Percentiles rank a stretch among this genome's conserved stretches.
Conservation (phyloP, 129 eudicot species). For the Artemisia tridentata region DNA sequence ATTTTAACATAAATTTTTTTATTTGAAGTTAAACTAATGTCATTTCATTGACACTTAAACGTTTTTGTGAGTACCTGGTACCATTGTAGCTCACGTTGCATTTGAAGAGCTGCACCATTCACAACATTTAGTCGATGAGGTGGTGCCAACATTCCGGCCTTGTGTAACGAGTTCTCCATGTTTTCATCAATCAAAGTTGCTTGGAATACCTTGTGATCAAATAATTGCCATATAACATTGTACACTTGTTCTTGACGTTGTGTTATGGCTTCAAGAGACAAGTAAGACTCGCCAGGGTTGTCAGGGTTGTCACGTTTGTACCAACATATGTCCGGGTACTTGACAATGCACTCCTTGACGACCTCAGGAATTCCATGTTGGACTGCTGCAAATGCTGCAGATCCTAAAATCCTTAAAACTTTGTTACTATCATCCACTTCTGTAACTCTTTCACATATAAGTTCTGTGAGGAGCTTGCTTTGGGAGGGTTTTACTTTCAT, state of each 20-base stretch:
- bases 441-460: slow-evolving; percentile 2
- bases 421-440: neutral
- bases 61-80: slow-evolving; percentile 7
- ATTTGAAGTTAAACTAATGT: no score
- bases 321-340: slow-evolving; percentile 47
- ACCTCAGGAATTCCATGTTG: slow-evolving; percentile 2
- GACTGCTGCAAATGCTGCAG: slow-evolving; percentile 9
- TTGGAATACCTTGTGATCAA: slow-evolving; percentile 19
- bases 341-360: neutral
- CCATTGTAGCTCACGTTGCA: slow-evolving; percentile 21
- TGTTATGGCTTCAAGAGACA: slow-evolving; percentile 38
- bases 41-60: no score
- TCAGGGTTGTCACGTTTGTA: slow-evolving; percentile 11
- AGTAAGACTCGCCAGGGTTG: slow-evolving; percentile 8
- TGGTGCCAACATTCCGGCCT: neutral
- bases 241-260: slow-evolving; percentile 45
- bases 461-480: neutral
- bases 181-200: neutral
- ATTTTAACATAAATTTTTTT: no score
- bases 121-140: neutral
- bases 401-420: slow-evolving; percentile 22
- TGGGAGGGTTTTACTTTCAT: slow-evolving; percentile 15
- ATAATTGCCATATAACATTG: slow-evolving; percentile 27
- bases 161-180: slow-evolving; percentile 18
- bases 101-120: slow-evolving; percentile 12